phyloP scores from a whole-genome alignment of 345 rosid genomes.

The Salix exigua region DNA sequence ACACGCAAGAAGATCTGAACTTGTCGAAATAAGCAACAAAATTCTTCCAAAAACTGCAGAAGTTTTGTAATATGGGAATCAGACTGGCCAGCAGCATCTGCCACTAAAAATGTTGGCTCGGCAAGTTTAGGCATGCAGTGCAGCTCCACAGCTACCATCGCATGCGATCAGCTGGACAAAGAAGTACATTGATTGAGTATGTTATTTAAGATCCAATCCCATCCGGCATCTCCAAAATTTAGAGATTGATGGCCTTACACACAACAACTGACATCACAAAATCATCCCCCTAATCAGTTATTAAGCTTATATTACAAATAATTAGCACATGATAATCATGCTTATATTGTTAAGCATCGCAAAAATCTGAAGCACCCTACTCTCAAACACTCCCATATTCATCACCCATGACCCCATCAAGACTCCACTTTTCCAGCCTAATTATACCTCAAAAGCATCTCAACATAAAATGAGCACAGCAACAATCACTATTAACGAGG shows the following conservation, averaged over 20 bases:
- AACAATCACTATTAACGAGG: conserved; percentile 47
- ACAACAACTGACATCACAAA: neutral
- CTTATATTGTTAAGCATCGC: conserved; percentile 61
- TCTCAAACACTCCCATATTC: conserved; percentile 67
- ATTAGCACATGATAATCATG: conserved; percentile 60
- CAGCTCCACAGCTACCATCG: too few species aligned
- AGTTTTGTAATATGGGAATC: too few species aligned
- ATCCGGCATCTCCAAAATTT: neutral
- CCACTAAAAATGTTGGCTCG: too few species aligned
- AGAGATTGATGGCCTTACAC: neutral
- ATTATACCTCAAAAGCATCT: conserved; percentile 69
- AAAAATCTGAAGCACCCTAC: conserved; percentile 47
- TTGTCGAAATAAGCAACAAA: too few species aligned
- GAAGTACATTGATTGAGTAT: too few species aligned
- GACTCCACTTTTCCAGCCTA: conserved; percentile 49
- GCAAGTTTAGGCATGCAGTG: too few species aligned
- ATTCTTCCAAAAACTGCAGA: too few species aligned
- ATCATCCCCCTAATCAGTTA: conserved; percentile 23
- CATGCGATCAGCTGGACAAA: too few species aligned
- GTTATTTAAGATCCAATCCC: neutral
- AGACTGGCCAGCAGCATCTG: too few species aligned
- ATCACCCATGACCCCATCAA: conserved; percentile 66
- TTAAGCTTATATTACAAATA: too few species aligned
- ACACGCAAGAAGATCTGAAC: too few species aligned
- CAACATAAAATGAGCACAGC: conserved; percentile 67